Conservation (phyloP, 2,329 filamentous ascomycete species). For the Xylaria polymorpha region DNA sequence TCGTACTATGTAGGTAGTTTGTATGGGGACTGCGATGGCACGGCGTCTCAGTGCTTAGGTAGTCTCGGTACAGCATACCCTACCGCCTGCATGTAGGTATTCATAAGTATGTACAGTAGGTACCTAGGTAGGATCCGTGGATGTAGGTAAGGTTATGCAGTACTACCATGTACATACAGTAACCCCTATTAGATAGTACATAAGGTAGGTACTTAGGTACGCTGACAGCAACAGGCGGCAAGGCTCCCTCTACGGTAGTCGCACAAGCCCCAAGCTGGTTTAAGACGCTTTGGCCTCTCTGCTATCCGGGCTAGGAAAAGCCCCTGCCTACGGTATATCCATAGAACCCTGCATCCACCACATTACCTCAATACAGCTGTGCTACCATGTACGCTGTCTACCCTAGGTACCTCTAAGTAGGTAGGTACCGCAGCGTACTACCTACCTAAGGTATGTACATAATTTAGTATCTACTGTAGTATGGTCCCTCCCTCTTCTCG, state of each 20-base stretch:
- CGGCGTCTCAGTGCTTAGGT: not conserved
- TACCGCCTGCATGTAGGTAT: not conserved
- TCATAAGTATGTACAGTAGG: no score
- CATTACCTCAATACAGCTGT: no score
- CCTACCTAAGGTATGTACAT: not conserved
- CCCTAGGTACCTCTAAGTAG: not conserved
- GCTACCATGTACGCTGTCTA: no score
- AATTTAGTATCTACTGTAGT: not conserved
- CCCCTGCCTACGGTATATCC: slow-evolving; percentile 10
- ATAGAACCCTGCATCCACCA: no score
- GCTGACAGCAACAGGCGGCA: slow-evolving; percentile 7
- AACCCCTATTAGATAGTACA: no score
- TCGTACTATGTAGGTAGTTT: not conserved
- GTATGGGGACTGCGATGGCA: not conserved
- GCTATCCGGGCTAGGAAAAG: slow-evolving; percentile 8
- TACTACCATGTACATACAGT: no score
- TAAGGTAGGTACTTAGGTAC: not conserved
- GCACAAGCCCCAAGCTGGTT: slow-evolving; percentile 27
- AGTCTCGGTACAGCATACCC: not conserved
- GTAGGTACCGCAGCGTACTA: slow-evolving; percentile 1
- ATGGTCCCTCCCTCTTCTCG: slow-evolving; percentile 13
- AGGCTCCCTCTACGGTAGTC: slow-evolving; percentile 16
- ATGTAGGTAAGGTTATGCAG: no score
- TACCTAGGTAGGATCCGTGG: no score
- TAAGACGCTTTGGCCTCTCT: slow-evolving; percentile 36